Percentiles rank a stretch among this genome's conserved stretches.
These are phyloP conservation scores for Ziziphus jujuba DNA, from an alignment of 306 rosid genomes.

Conservation along the genomic window DNA sequence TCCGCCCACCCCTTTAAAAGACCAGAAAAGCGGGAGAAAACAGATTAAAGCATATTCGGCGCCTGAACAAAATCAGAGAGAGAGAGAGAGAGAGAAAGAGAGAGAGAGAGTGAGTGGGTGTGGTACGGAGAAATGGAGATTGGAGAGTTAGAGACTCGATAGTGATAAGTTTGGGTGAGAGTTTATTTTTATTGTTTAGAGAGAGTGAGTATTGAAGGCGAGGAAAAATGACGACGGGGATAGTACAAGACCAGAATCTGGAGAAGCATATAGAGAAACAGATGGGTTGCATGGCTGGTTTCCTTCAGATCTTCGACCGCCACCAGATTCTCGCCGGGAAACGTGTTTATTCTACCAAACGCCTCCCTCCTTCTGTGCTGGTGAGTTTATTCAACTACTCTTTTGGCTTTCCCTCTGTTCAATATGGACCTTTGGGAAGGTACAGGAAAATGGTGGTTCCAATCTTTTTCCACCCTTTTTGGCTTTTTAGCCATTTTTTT, in stretches of 20 bases:
- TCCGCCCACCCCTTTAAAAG: constrained; percentile 51
- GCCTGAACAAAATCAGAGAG: not conserved
- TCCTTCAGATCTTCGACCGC: constrained; percentile 91
- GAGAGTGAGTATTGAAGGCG: not conserved
- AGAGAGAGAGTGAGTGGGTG: constrained; percentile 9
- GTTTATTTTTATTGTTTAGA: not conserved
- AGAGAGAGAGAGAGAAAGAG: not conserved
- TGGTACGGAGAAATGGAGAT: constrained; percentile 3
- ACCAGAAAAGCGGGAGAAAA: constrained; percentile 81
- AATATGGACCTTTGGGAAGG: constrained; percentile 3
- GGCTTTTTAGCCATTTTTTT: not conserved
- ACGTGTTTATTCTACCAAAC: constrained; percentile 64
- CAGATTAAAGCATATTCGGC: constrained; percentile 18
- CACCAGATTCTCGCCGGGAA: constrained; percentile 66
- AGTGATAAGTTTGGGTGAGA: not conserved
- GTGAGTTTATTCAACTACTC: constrained; percentile 31
- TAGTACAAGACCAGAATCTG: constrained; percentile 61
- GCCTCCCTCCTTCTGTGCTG: constrained; percentile 50
- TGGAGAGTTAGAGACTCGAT: not conserved
- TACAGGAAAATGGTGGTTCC: not conserved
- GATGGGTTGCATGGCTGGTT: constrained; percentile 98
- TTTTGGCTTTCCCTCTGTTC: not conserved
- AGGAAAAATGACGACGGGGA: constrained; percentile 52
- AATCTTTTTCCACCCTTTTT: not conserved
- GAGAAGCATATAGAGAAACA: constrained; percentile 84